A percentile compares a stretch with the other conserved stretches of the same genome.
Conservation (phyloP, 164 flowering plant genomes). For the Tinospora cordifolia region DNA sequence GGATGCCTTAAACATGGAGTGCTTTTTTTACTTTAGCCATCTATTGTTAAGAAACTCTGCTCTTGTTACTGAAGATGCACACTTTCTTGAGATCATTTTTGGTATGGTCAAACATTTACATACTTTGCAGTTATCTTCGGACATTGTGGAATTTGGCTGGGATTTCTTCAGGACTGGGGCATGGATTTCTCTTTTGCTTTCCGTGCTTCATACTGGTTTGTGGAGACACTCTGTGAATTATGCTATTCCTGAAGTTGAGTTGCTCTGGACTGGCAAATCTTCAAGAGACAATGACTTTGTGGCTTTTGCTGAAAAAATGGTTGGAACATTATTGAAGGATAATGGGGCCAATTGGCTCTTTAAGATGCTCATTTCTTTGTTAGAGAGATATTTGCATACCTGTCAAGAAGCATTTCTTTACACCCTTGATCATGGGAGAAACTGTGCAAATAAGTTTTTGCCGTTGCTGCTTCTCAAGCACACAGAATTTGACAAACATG, state of each 20-base stretch:
- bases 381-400: constrained; percentile 39
- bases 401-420: constrained; percentile 55
- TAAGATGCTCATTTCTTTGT: constrained; percentile 45
- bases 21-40: constrained; percentile 49
- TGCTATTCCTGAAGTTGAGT: constrained; percentile 26
- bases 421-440: constrained; percentile 27
- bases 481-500: constrained; percentile 40
- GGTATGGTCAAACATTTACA: constrained; percentile 41
- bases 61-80: constrained; percentile 14
- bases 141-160: constrained; percentile 47
- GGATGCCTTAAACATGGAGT: constrained; percentile 35
- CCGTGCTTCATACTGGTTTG: constrained; percentile 47
- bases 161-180: constrained; percentile 65
- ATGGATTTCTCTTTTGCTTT: constrained; percentile 63
- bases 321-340: constrained; percentile 27
- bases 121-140: constrained; percentile 21
- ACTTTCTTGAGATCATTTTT: constrained; percentile 33
- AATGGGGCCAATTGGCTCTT: constrained; percentile 34
- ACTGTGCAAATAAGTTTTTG: constrained; percentile 25
- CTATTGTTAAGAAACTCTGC: constrained; percentile 28
- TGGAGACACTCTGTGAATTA: constrained; percentile 34
- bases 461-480: constrained; percentile 62
- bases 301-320: constrained; percentile 40
- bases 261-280: constrained; percentile 22
- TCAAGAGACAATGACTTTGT: constrained; percentile 33